Base-by-base conservation (phyloP, 208 protist species). In the Herpetomonas samuelpessoai region DNA sequence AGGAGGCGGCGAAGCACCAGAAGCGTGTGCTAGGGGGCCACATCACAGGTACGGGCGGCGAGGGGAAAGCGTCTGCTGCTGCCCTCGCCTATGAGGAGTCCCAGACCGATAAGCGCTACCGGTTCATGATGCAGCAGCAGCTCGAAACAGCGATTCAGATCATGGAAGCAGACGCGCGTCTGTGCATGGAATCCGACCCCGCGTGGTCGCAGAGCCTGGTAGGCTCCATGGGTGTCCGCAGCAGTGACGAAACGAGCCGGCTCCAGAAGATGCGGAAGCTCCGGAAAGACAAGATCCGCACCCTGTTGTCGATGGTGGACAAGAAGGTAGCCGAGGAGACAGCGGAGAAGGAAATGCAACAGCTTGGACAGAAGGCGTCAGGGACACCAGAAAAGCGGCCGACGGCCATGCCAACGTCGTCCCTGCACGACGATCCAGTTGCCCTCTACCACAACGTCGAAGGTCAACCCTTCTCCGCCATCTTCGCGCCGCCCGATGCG, bases 131-230 rank as follows among this genome's bases (percentile, higher is more conserved):
- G 24, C 28, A 35, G 16, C 41, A 47, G 16, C 59, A 73, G 31
- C 39, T 74, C 12, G 58, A 74, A 16, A 24, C 21, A 21, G 62
- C 57, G 30, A n/a, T 79, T 41, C 25, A 18, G 19, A 54, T 69
- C 25, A 79, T 79, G 72, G 66, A 68, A 48, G 44, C 26, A 50
- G 72, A 79, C 18, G 44, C 44, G 18, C 44, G 44, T 9, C 44
- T 22, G 4, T 6, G 12, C 3, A 9, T 6, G 44, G 4, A 6
- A 4, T 4, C 4, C 44, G 44, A 48, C 44, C 16, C 19, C 16
- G 9, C 44, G 10, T 48, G 44, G 44, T 6, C 9, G 4, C 44
- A 24, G 16, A 19, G 16, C 16, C 9, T 48, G 44, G 44, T 48
- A 3, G 44, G 44, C 16, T 48, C 44, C 16, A 6, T 48, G 10